Percentiles rank a stretch among this genome's conserved stretches.
These are phyloP conservation scores for Hamamelis virginiana DNA, from an alignment of 164 flowering plant species.

Conservation along the genomic window DNA sequence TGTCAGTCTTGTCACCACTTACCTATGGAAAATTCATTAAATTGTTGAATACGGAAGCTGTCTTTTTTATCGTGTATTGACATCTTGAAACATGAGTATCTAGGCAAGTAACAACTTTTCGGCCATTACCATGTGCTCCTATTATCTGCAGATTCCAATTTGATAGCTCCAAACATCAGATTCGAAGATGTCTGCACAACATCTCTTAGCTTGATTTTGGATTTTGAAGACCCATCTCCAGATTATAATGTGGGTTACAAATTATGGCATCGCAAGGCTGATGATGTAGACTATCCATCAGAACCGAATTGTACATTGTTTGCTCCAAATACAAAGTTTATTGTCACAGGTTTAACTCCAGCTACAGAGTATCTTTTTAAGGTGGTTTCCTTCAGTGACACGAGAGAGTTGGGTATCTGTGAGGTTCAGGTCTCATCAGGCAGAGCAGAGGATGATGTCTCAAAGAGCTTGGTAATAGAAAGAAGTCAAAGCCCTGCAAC, in stretches of 20 bases:
- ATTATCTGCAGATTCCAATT: slow-evolving; percentile 35
- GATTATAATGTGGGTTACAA: slow-evolving; percentile 37
- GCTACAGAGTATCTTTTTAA: slow-evolving; percentile 67
- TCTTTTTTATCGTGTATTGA: background rate
- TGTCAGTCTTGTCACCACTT: background rate
- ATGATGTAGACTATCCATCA: slow-evolving; percentile 43
- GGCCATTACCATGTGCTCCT: background rate
- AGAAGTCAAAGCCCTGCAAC: slow-evolving; percentile 68
- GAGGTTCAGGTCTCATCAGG: slow-evolving; percentile 50
- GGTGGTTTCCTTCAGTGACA: slow-evolving; percentile 39
- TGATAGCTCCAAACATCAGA: slow-evolving; percentile 35
- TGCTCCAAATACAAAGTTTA: slow-evolving; percentile 47
- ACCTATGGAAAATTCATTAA: background rate
- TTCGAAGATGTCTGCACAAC: slow-evolving; percentile 58
- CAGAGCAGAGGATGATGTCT: slow-evolving; percentile 16
- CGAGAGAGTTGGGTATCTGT: slow-evolving; percentile 42
- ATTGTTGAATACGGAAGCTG: background rate
- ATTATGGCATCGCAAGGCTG: slow-evolving; percentile 74
- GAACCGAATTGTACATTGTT: slow-evolving; percentile 62
- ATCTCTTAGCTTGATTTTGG: slow-evolving; percentile 55
- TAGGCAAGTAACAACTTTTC: background rate
- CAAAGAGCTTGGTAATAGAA: slow-evolving; percentile 32
- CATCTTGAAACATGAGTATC: background rate
- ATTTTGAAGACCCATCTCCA: slow-evolving; percentile 29
- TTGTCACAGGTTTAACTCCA: slow-evolving; percentile 55